These are phyloP conservation scores for Hondaea fermentalgiana DNA, from an alignment of 108 stramenopile species.

Conservation along the genomic window DNA sequence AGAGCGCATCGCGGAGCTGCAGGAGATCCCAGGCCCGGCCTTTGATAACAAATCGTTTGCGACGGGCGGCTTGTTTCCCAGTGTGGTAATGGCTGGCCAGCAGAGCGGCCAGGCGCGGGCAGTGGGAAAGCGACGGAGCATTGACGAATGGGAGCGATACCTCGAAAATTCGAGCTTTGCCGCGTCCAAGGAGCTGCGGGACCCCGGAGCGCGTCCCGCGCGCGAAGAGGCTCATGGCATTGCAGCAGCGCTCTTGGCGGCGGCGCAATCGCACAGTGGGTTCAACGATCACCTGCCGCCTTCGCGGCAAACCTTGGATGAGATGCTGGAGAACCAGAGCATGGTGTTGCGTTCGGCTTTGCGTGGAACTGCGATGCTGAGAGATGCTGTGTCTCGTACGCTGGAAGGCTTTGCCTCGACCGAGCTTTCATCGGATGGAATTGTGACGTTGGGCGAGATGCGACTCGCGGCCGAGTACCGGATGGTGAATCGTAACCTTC, in stretches of 20 bases:
- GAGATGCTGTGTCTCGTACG: background rate
- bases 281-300: background rate
- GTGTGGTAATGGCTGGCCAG: background rate
- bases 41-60: background rate
- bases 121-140: background rate
- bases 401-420: background rate
- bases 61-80: background rate
- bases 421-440: background rate
- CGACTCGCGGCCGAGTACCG: conserved; percentile 1
- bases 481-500: background rate
- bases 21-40: background rate
- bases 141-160: background rate
- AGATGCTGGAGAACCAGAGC: background rate
- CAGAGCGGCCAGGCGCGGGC: background rate
- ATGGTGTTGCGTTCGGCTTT: background rate
- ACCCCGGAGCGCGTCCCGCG: background rate
- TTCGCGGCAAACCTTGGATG: background rate
- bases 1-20: background rate
- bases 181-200: background rate
- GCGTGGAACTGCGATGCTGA: background rate
- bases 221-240: background rate
- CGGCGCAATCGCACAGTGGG: background rate
- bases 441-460: conserved; percentile 16
- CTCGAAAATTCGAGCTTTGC: background rate
- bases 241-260: background rate